phyloP scores from a whole-genome alignment of 768 basidiomycete species.

The Leccinum rimulosum region DNA sequence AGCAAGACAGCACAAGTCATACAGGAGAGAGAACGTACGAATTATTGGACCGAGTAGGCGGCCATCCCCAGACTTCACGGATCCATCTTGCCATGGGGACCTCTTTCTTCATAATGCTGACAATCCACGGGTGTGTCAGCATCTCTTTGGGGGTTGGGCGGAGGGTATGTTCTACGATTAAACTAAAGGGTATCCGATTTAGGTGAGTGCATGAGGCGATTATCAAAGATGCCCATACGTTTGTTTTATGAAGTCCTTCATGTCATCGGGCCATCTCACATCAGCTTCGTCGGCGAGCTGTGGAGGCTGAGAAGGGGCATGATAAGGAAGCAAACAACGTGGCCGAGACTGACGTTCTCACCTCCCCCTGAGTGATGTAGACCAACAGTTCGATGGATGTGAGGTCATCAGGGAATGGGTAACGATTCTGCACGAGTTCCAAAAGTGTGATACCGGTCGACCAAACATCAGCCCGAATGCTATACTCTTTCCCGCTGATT shows the following conservation, averaged over 20 bases:
- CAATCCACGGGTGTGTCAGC: conserved; percentile 82
- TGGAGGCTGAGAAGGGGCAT: conserved; percentile 56
- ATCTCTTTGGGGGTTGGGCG: conserved; percentile 84
- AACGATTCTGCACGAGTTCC: conserved; percentile 90
- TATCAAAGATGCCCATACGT: conserved; percentile 52
- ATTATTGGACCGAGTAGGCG: conserved; percentile 35
- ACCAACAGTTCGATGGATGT: conserved; percentile 94
- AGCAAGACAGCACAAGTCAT: background rate
- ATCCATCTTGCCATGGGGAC: conserved; percentile 91
- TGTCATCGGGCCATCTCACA: conserved; percentile 68
- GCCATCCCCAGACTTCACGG: conserved; percentile 81
- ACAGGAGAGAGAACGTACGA: conserved; percentile 14
- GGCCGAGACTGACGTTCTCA: conserved; percentile 30
- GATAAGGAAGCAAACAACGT: conserved; percentile 16
- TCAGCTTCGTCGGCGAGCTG: conserved; percentile 71
- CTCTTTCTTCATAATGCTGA: conserved; percentile 71
- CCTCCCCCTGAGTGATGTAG: conserved; percentile 81
- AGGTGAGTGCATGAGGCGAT: background rate
- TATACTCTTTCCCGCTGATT: conserved; percentile 88
- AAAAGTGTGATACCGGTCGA: conserved; percentile 93
- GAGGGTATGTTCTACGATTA: conserved; percentile 62
- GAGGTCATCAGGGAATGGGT: conserved; percentile 91
- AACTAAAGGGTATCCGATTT: conserved; percentile 39
- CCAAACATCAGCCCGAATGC: conserved; percentile 97
- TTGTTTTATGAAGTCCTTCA: conserved; percentile 89